Evolutionary conservation across 768 basidiomycete genomes (phyloP).

Genomic region (Rhizopogon vinicolor): DNA sequence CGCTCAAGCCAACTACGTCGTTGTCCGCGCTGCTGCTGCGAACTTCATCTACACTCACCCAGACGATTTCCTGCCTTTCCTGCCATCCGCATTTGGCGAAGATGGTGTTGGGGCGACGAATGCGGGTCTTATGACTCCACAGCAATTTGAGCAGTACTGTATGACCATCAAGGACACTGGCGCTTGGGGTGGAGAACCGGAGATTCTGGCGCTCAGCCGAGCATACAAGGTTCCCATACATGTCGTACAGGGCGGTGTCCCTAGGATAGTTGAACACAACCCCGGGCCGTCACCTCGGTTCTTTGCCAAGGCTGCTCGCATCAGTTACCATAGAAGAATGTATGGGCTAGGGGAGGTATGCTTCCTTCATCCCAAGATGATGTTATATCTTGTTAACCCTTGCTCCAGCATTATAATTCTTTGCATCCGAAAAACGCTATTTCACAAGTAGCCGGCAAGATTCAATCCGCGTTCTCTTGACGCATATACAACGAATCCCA

Average conservation of each 20-base stretch:
- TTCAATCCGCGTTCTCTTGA: slow-evolving; percentile 26
- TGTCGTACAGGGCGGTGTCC: slow-evolving; percentile 80
- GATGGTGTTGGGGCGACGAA: slow-evolving; percentile 55
- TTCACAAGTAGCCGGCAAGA: slow-evolving; percentile 23
- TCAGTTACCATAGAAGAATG: slow-evolving; percentile 92
- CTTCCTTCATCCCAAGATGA: slow-evolving; percentile 1
- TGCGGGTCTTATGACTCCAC: slow-evolving; percentile 65
- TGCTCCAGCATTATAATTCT: slow-evolving; percentile 80
- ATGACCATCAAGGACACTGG: slow-evolving; percentile 71
- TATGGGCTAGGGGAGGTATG: slow-evolving; percentile 95
- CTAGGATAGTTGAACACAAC: slow-evolving; percentile 80
- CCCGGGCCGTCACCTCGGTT: slow-evolving; percentile 36
- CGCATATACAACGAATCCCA: not conserved
- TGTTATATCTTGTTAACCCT: slow-evolving; percentile 4
- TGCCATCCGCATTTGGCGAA: slow-evolving; percentile 70
- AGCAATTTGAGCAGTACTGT: slow-evolving; percentile 73
- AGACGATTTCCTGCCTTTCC: slow-evolving; percentile 91
- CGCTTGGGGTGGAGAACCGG: slow-evolving; percentile 98
- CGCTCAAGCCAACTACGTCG: slow-evolving; percentile 52
- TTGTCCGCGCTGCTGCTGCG: slow-evolving; percentile 66
- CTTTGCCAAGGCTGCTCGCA: slow-evolving; percentile 47
- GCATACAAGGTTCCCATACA: slow-evolving; percentile 84
- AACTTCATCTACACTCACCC: slow-evolving; percentile 77
- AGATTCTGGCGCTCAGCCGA: slow-evolving; percentile 85
- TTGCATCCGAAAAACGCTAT: slow-evolving; percentile 50